phyloP scores from a whole-genome alignment of 106 monocot genomes.

The Amphibolis antarctica region DNA sequence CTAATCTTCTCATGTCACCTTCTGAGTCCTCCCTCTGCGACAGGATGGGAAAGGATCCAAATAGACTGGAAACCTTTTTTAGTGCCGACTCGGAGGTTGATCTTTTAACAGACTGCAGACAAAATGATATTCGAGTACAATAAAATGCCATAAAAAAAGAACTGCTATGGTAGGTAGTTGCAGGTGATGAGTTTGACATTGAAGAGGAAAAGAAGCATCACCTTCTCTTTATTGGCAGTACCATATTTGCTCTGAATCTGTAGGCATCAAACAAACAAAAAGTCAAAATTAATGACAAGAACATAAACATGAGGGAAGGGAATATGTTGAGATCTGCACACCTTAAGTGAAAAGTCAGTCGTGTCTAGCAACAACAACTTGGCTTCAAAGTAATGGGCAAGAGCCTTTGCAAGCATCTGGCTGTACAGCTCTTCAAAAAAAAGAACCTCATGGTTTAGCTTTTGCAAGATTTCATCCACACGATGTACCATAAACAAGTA shows the following conservation, averaged over 20 bases:
- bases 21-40: constrained; percentile 39
- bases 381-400: constrained; percentile 55
- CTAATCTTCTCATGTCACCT: constrained; percentile 21
- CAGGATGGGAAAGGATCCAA: constrained; percentile 63
- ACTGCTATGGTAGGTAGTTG: not conserved
- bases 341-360: constrained; percentile 65
- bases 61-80: constrained; percentile 52
- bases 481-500: not conserved
- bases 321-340: constrained; percentile 8
- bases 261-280: not conserved
- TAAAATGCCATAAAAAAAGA: not conserved
- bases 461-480: not conserved
- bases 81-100: constrained; percentile 59
- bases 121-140: not conserved
- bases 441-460: constrained; percentile 5
- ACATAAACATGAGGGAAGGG: not conserved
- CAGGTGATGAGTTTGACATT: not conserved
- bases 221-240: constrained; percentile 4
- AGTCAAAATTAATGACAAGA: constrained; percentile 12
- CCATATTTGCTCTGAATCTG: constrained; percentile 42
- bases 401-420: constrained; percentile 79
- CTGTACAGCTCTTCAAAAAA: constrained; percentile 57
- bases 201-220: constrained; percentile 1
- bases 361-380: constrained; percentile 60
- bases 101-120: constrained; percentile 44